phyloP scores from a whole-genome alignment of 2,329 filamentous ascomycete species.

The Aspergillus proliferans region DNA sequence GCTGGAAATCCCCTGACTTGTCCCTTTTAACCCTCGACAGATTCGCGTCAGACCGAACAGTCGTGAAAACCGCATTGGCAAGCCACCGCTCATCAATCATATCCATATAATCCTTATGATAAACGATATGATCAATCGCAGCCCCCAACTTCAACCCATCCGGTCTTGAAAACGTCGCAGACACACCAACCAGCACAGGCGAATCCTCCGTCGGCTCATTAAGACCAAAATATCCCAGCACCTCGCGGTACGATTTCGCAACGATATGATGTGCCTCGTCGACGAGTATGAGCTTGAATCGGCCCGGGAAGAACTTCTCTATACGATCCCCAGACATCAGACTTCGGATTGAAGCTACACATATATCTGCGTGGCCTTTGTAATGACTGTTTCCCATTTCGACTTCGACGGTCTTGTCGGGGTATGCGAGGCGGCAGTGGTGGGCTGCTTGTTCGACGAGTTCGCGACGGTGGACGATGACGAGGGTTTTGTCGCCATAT shows the following conservation, averaged over 20 bases:
- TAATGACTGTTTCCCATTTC: conserved; percentile 81
- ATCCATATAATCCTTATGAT: conserved; percentile 77
- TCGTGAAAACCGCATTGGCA: conserved; percentile 87
- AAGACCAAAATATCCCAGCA: conserved; percentile 73
- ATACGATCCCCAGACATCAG: conserved; percentile 71
- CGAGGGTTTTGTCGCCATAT: conserved; percentile 69
- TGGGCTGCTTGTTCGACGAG: conserved; percentile 87
- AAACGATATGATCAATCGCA: conserved; percentile 92
- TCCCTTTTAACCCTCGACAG: conserved; percentile 63
- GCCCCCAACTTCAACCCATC: conserved; percentile 77
- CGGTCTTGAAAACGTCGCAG: conserved; percentile 71
- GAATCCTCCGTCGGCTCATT: conserved; percentile 43
- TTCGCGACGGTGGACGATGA: conserved; percentile 86
- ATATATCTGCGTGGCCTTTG: conserved; percentile 80
- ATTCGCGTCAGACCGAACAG: conserved; percentile 76
- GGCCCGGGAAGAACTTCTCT: conserved; percentile 69
- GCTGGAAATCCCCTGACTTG: conserved; percentile 70
- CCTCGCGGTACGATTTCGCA: conserved; percentile 67
- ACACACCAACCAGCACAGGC: conserved; percentile 79
- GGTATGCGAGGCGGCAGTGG: conserved; percentile 77
- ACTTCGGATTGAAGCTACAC: conserved; percentile 82
- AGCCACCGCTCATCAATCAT: conserved; percentile 91
- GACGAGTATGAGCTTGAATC: conserved; percentile 85
- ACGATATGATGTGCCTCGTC: conserved; percentile 98
- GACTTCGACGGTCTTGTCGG: conserved; percentile 72